Conservation (phyloP, 768 basidiomycete species). For the Lactifluus rugatus region DNA sequence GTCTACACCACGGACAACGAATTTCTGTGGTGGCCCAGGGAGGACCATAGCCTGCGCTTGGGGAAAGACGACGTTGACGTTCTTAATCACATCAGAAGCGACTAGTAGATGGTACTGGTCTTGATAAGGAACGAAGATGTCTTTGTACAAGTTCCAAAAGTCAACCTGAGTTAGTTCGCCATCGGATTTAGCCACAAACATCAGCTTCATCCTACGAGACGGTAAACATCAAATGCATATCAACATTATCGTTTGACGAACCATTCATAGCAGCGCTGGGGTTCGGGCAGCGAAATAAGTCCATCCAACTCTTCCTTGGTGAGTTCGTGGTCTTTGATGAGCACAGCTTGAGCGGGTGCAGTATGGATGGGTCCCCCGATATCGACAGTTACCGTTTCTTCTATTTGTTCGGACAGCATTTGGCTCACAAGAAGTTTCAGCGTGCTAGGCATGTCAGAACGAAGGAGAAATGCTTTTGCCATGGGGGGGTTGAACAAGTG, state of each 20-base stretch:
- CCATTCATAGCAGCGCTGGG: constrained; percentile 79
- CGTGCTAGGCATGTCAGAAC: constrained; percentile 59
- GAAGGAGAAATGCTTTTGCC: constrained; percentile 68
- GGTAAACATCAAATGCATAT: not conserved
- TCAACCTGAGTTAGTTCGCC: constrained; percentile 88
- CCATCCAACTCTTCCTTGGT: constrained; percentile 58
- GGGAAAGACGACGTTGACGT: constrained; percentile 77
- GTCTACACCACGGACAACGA: constrained; percentile 82
- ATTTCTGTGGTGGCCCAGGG: constrained; percentile 59
- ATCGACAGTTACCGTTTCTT: constrained; percentile 55
- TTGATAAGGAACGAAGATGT: constrained; percentile 57
- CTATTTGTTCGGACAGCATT: constrained; percentile 60
- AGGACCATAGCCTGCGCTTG: constrained; percentile 83
- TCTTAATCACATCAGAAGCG: constrained; percentile 93
- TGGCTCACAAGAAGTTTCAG: constrained; percentile 59
- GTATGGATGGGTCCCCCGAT: constrained; percentile 52
- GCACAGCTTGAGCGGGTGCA: constrained; percentile 38
- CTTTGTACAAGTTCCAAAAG: constrained; percentile 91
- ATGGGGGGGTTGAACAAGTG: constrained; percentile 67
- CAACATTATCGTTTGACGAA: constrained; percentile 26
- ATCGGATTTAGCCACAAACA: constrained; percentile 68
- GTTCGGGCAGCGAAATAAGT: constrained; percentile 53
- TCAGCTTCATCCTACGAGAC: constrained; percentile 65
- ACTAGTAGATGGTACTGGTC: constrained; percentile 55
- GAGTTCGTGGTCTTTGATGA: constrained; percentile 52